phyloP scores from a whole-genome alignment of 2,329 filamentous ascomycete genomes.

The Endothia cerciana region DNA sequence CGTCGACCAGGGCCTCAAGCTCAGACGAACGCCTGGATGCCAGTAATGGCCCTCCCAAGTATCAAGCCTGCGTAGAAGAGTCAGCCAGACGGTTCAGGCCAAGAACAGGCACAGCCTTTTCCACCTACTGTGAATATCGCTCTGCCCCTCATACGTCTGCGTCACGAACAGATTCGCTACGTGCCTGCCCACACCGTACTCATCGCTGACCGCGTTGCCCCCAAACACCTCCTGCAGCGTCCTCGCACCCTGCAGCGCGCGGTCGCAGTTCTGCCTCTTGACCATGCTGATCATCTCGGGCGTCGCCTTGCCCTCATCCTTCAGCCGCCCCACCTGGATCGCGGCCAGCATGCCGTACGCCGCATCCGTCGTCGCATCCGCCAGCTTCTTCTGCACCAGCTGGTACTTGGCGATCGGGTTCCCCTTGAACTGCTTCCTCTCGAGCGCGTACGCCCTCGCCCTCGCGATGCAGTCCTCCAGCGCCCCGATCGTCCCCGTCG shows the following conservation, averaged over 20 bases:
- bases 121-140: conserved; percentile 89
- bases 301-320: conserved; percentile 84
- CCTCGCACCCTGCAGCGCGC: conserved; percentile 78
- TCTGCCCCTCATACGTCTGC: conserved; percentile 97
- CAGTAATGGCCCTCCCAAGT: conserved; percentile 68
- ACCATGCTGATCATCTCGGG: conserved; percentile 98
- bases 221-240: conserved; percentile 93
- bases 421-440: conserved; percentile 93
- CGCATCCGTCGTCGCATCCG: conserved; percentile 88
- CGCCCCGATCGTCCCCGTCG: conserved; percentile 90
- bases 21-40: conserved; percentile 78
- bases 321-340: conserved; percentile 87
- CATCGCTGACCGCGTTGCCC: conserved; percentile 96
- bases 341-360: conserved; percentile 90
- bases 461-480: conserved; percentile 88
- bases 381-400: conserved; percentile 95
- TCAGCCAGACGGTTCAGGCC: conserved; percentile 34
- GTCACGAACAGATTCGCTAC: conserved; percentile 96
- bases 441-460: conserved; percentile 83
- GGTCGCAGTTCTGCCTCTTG: conserved; percentile 96
- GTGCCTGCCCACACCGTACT: conserved; percentile 93
- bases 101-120: conserved; percentile 18
- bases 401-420: conserved; percentile 97
- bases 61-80: conserved; percentile 59
- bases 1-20: neutral